Evolutionary conservation across 805 yeast species (phyloP).

Genomic region (Candida nitratophila): DNA sequence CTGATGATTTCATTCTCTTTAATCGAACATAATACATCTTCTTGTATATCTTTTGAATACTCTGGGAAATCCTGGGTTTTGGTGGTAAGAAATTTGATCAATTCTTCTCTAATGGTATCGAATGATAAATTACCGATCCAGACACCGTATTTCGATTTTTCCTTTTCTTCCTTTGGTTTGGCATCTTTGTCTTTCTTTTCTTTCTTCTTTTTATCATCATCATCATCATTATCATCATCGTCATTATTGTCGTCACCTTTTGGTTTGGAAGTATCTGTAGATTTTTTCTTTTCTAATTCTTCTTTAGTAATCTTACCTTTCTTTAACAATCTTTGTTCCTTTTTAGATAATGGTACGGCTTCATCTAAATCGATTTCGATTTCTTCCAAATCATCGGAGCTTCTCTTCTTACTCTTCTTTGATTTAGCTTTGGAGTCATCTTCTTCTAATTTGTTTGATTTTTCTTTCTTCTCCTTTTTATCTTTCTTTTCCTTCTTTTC

Average conservation of each 20-base stretch:
- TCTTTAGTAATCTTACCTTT: slow-evolving; percentile 63
- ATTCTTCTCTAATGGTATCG: slow-evolving; percentile 72
- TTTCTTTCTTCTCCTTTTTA: slow-evolving; percentile 4
- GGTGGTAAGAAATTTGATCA: slow-evolving; percentile 53
- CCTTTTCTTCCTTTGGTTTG: slow-evolving; percentile 8
- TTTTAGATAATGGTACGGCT: slow-evolving; percentile 74
- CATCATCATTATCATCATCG: too few species aligned
- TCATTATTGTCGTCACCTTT: too few species aligned
- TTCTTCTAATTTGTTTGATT: slow-evolving; percentile 12
- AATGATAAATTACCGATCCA: slow-evolving; percentile 94
- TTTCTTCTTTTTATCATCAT: too few species aligned
- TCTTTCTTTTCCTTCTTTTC: neutral
- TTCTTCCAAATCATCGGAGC: slow-evolving; percentile 40
- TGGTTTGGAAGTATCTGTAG: slow-evolving; percentile 10
- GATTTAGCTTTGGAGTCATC: slow-evolving; percentile 15
- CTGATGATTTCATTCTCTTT: slow-evolving; percentile 59
- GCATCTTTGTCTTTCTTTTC: too few species aligned
- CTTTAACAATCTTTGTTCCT: slow-evolving; percentile 80
- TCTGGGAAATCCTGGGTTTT: slow-evolving; percentile 41
- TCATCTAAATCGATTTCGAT: slow-evolving; percentile 63
- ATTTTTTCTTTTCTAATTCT: slow-evolving; percentile 35
- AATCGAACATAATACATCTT: slow-evolving; percentile 30
- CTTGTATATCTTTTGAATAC: slow-evolving; percentile 12
- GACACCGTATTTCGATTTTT: slow-evolving; percentile 59
- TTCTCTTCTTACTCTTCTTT: slow-evolving; percentile 13